phyloP scores from a whole-genome alignment of 2,329 filamentous ascomycete species.

The Pseudonectria foliicola region DNA sequence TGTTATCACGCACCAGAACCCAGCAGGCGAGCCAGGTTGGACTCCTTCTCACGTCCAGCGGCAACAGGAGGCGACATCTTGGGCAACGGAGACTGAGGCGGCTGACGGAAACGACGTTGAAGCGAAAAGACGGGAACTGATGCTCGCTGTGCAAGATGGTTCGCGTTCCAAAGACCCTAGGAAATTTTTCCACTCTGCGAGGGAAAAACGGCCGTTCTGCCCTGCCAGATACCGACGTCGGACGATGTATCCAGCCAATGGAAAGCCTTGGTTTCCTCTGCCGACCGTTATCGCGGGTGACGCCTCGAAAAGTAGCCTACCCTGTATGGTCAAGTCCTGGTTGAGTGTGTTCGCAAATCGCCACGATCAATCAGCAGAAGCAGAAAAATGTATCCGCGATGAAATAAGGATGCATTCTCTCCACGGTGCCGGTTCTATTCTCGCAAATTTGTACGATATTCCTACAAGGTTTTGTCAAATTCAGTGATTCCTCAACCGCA shows the following conservation, averaged over 20 bases:
- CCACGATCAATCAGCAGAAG: too few relatives aligned
- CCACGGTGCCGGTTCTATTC: too few relatives aligned
- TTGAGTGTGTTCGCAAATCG: too few relatives aligned
- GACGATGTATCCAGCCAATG: not conserved
- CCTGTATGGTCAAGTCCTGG: too few relatives aligned
- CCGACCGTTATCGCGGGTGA: too few relatives aligned
- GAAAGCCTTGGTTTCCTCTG: too few relatives aligned
- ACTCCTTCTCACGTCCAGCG: conserved; percentile 64
- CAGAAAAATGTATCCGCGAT: too few relatives aligned
- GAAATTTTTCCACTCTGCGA: conserved; percentile 18
- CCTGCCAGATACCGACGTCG: not conserved
- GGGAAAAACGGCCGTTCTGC: not conserved
- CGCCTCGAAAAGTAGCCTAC: too few relatives aligned
- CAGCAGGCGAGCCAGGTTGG: conserved; percentile 76
- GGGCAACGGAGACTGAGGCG: conserved; percentile 3
- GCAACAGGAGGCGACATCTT: conserved; percentile 54
- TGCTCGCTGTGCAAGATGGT: not conserved
- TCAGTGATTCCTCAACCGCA: too few relatives aligned
- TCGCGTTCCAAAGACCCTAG: conserved; percentile 4
- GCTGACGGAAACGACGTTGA: conserved; percentile 1
- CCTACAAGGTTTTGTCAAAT: too few relatives aligned
- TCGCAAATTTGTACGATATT: too few relatives aligned
- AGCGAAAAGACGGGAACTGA: conserved; percentile 1
- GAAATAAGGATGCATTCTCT: too few relatives aligned
- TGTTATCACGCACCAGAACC: conserved; percentile 68